Base-by-base conservation (phyloP, 2,329 filamentous ascomycete genomes). In the Plenodomus lindquistii region DNA sequence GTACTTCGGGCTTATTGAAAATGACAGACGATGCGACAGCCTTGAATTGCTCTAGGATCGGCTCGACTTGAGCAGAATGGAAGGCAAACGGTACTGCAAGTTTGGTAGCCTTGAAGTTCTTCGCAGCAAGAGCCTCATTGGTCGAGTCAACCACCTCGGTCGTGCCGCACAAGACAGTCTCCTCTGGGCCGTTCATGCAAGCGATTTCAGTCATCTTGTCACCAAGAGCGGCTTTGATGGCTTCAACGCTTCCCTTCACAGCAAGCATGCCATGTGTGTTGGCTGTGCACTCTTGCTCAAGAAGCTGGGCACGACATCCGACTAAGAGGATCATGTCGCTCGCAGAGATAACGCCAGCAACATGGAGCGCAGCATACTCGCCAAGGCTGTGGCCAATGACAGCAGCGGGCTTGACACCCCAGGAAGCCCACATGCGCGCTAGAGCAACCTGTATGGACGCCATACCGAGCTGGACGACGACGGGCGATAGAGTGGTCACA, bases 171-270 rank as follows among this genome's bases (percentile, higher is more conserved):
- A 94, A 77, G 2, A 94, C 90, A 9, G 85, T 91, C 66, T 91
- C 88, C 42, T 83, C 78, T 0, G 86, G 85, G 0, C 86, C 84
- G 59, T 95, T 95, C 67, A 91, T 81, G 74, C 90, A 94, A 15
- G 89, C 86, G 51, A 85, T 73, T 58, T 82, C 79, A 27, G 73
- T 73, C 60, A 77, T 77, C 56, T 75, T 75, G 46, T 69, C 66
- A 16, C 84, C 77, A 50, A 80, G 71, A 42, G 79, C 79, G 19
- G 81, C 77, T 37, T 73, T 77, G 49, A 85, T 81, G 4, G 79
- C 75, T 20, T 83, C 77, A 37, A 62, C 73, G 44, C 71, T 75
- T 40, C 73, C 75, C 69, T 78, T 80, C 52, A 86, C 80, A 13
- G 82, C 81, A 20, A 87, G 67, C 85, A 87, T 87, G 24, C 79